Evolutionary conservation across 2,329 filamentous ascomycete species (phyloP).

Genomic region (Exophiala calicioides): DNA sequence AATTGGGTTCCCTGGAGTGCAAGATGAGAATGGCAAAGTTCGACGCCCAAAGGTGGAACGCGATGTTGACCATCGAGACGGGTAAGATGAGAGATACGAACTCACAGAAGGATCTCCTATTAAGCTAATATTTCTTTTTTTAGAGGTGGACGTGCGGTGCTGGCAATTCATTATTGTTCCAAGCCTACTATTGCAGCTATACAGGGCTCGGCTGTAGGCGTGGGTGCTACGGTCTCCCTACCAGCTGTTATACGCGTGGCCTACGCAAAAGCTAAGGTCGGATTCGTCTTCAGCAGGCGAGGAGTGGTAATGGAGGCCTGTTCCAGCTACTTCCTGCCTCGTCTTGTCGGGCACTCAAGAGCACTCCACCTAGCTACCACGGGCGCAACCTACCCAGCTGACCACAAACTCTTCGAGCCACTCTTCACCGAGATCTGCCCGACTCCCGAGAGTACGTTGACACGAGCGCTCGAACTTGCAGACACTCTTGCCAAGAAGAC

Average conservation of each 20-base stretch:
- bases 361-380: constrained; percentile 67
- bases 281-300: constrained; percentile 69
- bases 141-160: constrained; percentile 45
- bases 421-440: constrained; percentile 69
- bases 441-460: constrained; percentile 59
- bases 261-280: constrained; percentile 58
- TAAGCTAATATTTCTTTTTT: no score
- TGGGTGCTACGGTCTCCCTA: constrained; percentile 63
- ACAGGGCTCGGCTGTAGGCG: constrained; percentile 62
- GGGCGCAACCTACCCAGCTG: constrained; percentile 59
- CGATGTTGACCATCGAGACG: constrained; percentile 55
- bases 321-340: constrained; percentile 67
- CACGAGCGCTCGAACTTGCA: constrained; percentile 65
- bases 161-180: constrained; percentile 59
- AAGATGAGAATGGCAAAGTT: no score
- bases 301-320: constrained; percentile 70
- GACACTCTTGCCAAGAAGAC: constrained; percentile 66
- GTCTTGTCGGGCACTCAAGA: constrained; percentile 62
- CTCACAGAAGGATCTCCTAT: no score
- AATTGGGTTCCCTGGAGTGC: constrained; percentile 49
- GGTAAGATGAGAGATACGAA: no score
- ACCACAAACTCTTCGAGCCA: constrained; percentile 51
- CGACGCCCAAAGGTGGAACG: no score
- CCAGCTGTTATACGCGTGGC: constrained; percentile 55
- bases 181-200: constrained; percentile 62